phyloP scores from a whole-genome alignment of 768 basidiomycete species.

The Lyophyllum atratum region DNA sequence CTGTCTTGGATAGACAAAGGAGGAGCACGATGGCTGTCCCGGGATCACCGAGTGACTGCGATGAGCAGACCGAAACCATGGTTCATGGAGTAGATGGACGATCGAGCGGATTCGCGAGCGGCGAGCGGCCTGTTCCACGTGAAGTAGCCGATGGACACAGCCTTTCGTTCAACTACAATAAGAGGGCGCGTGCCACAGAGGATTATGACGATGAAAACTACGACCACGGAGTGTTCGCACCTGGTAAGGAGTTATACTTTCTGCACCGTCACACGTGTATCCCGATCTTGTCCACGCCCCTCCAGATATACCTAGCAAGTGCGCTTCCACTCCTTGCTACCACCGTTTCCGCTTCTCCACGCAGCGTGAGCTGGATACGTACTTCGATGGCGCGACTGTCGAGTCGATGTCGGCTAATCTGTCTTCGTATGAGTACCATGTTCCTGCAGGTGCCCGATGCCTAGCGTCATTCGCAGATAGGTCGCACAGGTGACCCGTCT shows the following conservation, averaged over 20 bases:
- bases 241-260: neutral
- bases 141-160: neutral
- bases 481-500: no score
- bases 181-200: neutral
- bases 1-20: no score
- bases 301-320: neutral
- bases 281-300: neutral
- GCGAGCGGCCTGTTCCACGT: neutral
- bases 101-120: no score
- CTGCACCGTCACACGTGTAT: neutral
- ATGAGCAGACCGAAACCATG: neutral
- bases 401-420: neutral
- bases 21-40: no score
- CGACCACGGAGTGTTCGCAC: neutral
- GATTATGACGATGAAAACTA: neutral
- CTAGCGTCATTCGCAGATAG: neutral
- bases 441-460: neutral
- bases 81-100: no score
- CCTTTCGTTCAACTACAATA: neutral
- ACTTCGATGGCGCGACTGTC: constrained; percentile 4
- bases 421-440: neutral
- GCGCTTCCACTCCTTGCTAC: neutral
- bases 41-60: neutral
- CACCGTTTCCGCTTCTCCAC: constrained; percentile 10
- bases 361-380: neutral